Base-by-base conservation (phyloP, 75 land plant species). In the Picea sitchensis region DNA sequence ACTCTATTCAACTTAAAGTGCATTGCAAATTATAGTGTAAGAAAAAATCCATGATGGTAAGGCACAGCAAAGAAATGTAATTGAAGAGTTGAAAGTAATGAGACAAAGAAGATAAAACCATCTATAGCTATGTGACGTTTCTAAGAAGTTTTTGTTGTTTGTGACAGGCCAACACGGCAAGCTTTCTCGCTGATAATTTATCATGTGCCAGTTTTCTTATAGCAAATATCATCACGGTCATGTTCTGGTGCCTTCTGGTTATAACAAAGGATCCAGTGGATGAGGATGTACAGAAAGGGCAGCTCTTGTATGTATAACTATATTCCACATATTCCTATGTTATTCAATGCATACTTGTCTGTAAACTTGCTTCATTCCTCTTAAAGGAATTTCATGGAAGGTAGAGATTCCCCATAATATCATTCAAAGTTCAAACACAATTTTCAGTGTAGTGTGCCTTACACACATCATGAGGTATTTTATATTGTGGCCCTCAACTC, bases 151-250 rank as follows among this genome's bases (percentile, higher is more conserved):
- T 71, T 71, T 71, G 23, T 71, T 32, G 74, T 58, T 61, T 32
- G 21, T 59, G 64, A 51, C 58, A 83, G 83, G 84, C 12, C 58
- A 83, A 82, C 36, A 26, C 58, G 44, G 9, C 77, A 59, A 77
- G 54, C 73, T 79, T 58, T 47, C 32, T 76, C 44, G 80, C 76
- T 34, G 86, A 84, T 84, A 86, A 78, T 76, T 21, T 84, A 73
- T 82, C 86, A 23, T 84, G 86, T 78, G 80, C 86, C n/a, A 83
- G 80, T 74, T 84, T 84, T 34, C 15, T 59, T 32, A 83, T 84
- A 60, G 80, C 86, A 59, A 84, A 83, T 83, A 58, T 73, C 62
- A 38, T 84, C 63, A 84, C 86, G 59, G 64, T 83, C 44, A n/a
- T 84, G 86, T 78, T 78, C 59, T 82, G 86, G 86, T 75, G 41